Evolutionary conservation across 192 early-diverging fungal genomes (phyloP).

Genomic region (Coemansia sp.): DNA sequence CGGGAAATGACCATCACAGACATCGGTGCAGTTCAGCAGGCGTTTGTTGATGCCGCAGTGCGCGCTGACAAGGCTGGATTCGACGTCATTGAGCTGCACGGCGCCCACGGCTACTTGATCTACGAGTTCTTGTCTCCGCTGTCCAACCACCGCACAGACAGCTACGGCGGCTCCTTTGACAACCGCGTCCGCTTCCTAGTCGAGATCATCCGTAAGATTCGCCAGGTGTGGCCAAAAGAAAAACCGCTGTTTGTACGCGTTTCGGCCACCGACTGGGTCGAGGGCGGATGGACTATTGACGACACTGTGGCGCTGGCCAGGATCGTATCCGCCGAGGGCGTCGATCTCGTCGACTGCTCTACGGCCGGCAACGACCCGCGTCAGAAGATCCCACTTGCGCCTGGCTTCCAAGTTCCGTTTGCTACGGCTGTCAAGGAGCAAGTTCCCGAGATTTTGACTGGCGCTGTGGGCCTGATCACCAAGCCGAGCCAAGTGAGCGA

Average conservation of each 20-base stretch:
- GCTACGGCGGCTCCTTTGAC: slow-evolving; percentile 90
- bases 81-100: too few relatives aligned
- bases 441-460: slow-evolving; percentile 61
- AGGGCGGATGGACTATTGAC: slow-evolving; percentile 70
- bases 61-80: too few relatives aligned
- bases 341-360: slow-evolving; percentile 85
- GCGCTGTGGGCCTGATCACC: slow-evolving; percentile 74
- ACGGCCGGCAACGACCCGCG: slow-evolving; percentile 69
- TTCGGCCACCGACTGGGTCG: slow-evolving; percentile 73
- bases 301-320: slow-evolving; percentile 70
- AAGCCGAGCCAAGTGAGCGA: slow-evolving; percentile 67
- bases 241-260: slow-evolving; percentile 87
- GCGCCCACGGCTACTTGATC: too few relatives aligned
- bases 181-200: slow-evolving; percentile 80
- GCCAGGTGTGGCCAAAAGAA: slow-evolving; percentile 72
- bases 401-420: slow-evolving; percentile 73
- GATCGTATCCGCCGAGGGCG: slow-evolving; percentile 63
- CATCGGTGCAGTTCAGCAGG: slow-evolving; percentile 43
- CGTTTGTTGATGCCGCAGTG: too few relatives aligned
- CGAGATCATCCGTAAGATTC: slow-evolving; percentile 65
- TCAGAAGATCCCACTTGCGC: slow-evolving; percentile 54
- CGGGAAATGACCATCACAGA: slow-evolving; percentile 66
- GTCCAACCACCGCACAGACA: slow-evolving; percentile 84
- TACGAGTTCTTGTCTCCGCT: slow-evolving; percentile 29
- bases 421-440: slow-evolving; percentile 63